Evolutionary conservation across 2,329 filamentous ascomycete species (phyloP).

Genomic region (Apiospora sp.): DNA sequence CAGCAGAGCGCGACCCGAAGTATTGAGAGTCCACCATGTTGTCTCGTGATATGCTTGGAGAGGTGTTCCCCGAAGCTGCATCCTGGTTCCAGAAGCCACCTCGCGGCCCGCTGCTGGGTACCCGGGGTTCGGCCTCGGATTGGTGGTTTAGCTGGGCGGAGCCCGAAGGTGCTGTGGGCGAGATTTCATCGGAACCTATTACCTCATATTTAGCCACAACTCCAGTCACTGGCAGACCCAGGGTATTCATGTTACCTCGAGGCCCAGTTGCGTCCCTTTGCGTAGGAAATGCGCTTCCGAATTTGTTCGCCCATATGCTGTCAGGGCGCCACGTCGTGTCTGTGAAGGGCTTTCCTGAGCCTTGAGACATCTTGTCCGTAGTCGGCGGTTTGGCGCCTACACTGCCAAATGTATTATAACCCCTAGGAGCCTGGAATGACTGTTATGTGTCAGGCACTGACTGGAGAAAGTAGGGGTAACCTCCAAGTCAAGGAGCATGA

Average conservation of each 20-base stretch:
- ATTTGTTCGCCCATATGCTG: conserved; percentile 24
- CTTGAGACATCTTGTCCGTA: conserved; percentile 23
- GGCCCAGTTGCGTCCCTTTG: conserved; percentile 52
- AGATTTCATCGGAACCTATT: conserved; percentile 49
- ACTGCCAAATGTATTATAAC: conserved; percentile 19
- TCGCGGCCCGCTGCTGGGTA: conserved; percentile 41
- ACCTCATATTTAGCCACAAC: background rate
- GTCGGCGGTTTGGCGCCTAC: conserved; percentile 21
- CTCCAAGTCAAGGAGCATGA: background rate
- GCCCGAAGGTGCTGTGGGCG: conserved; percentile 66
- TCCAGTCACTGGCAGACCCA: background rate
- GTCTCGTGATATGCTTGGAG: conserved; percentile 64
- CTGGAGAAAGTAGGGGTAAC: background rate
- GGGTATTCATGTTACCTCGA: conserved; percentile 53
- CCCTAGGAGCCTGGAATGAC: conserved; percentile 22
- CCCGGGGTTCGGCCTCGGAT: conserved; percentile 74
- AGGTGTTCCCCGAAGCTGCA: conserved; percentile 60
- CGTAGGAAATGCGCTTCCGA: conserved; percentile 23
- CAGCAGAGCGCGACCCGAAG: conserved; percentile 55
- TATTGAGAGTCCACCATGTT: conserved; percentile 45
- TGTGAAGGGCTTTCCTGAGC: conserved; percentile 20
- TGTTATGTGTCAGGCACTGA: conserved; percentile 11
- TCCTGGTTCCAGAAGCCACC: conserved; percentile 67
- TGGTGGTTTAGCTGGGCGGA: conserved; percentile 74
- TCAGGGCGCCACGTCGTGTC: conserved; percentile 22